A percentile compares a stretch with the other conserved stretches of the same genome.
Evolutionary conservation across 139 green algal species (phyloP).

Genomic region (Mychonastes homosphaera): DNA sequence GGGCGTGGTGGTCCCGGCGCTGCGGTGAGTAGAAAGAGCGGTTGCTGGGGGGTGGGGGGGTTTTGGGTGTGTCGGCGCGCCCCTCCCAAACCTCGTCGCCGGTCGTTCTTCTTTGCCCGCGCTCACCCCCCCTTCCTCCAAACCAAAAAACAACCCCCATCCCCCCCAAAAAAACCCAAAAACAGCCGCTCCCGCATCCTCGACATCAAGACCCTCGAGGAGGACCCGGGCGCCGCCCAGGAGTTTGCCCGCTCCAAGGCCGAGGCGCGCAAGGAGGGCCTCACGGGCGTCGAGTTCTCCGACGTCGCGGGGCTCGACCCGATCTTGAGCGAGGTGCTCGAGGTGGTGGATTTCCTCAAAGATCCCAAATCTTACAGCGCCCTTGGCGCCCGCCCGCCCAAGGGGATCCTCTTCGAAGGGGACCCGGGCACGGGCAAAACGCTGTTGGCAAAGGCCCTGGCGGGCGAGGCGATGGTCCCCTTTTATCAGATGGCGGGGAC

Average conservation of each 20-base stretch:
- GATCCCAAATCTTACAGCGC: conserved; percentile 65
- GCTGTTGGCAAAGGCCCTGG: conserved; percentile 87
- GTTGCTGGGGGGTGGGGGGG: too few species aligned
- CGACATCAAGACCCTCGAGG: conserved; percentile 57
- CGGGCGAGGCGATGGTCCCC: conserved; percentile 34
- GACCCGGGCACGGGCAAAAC: conserved; percentile 79
- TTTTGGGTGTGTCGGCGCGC: not conserved
- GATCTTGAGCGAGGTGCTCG: conserved; percentile 71
- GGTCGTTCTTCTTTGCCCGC: not conserved
- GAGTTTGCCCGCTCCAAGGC: conserved; percentile 89
- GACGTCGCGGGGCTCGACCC: conserved; percentile 89
- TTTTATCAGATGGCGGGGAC: conserved; percentile 76
- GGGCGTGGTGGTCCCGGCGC: conserved; percentile 36
- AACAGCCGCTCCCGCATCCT: conserved; percentile 15
- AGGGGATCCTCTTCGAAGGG: conserved; percentile 93
- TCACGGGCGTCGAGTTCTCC: conserved; percentile 68
- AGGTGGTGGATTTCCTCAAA: conserved; percentile 69
- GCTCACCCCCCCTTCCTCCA: not conserved
- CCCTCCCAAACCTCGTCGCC: not conserved
- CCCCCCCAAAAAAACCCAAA: not conserved
- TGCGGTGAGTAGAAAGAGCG: conserved; percentile 3
- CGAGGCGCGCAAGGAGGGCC: conserved; percentile 70
- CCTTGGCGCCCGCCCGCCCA: conserved; percentile 78
- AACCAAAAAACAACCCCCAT: too few species aligned
- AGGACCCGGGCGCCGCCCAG: conserved; percentile 64